Evolutionary conservation across 1,139 yeast genomes (phyloP), one percentile per base, ranked within the genome.

Genomic region (Geotrichum aggregatum): DNA sequence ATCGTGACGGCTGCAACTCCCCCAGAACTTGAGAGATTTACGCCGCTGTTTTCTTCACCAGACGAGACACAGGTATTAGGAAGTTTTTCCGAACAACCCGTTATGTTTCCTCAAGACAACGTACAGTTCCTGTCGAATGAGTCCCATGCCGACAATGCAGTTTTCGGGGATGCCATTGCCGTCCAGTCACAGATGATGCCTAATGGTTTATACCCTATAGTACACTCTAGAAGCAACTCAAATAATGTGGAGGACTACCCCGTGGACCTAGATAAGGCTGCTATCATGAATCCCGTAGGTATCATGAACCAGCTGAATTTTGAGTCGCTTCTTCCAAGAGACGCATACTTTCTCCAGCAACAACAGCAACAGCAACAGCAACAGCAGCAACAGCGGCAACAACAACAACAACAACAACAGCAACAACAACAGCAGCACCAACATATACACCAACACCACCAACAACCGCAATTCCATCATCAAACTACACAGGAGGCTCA

Each of bases 121-220:
- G 34, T 26, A 10, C 34, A n/a, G 26, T 28, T 26, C 10, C 14
- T 41, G 35, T 6, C 21, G n/a, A 13, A n/a, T 28, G 44, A 26
- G 13, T n/a, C 10, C n/a, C 44, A 41, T 3, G 22, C 28, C 14
- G 44, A 41, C 44, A 41, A 41, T 14, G 34, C 35, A 10, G 24
- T n/a, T 19, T 21, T 21, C 18, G 44, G 22, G 6, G 44, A 41
- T 6, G 44, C 26, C 19, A 26, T 41, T 14, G 24, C 44, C 21
- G 21, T 22, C 6, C 44, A 26, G 3, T 22, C 34, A 8, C 44
- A 41, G 28, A 30, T 44, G 33, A 16, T 47, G n/a, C 52, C 49
- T 38, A 57, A 58, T 47, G 63, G 63, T 8, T 41, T 59, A 3
- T 61, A 61, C 48, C 62, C 63, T 2, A 48, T 54, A 28, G 61